Evolutionary conservation across 2,329 filamentous ascomycete species (phyloP), one percentile per base, ranked within the genome.

Genomic region (Sporothrix euskadiensis): DNA sequence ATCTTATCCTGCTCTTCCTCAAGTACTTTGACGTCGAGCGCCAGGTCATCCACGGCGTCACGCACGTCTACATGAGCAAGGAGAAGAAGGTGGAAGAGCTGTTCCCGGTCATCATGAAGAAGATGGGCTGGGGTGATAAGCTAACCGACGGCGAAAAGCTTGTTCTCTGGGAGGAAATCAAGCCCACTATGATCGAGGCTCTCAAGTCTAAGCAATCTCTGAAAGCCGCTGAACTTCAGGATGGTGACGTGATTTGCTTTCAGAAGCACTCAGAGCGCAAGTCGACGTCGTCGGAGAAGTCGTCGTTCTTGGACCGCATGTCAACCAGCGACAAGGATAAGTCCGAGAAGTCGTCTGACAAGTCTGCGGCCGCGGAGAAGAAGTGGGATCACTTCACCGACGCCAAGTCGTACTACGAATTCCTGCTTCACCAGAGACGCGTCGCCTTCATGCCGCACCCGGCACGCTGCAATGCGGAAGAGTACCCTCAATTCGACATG

Each of bases 211-310:
- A 97, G 83, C 90, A 94, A 79, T 94, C 94, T 0, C 87, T 99
- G 74, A 92, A 94, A 77, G 90, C 93, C 74, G 96, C 96, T 1
- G 97, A 99, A 81, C 92, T 99, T 32, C 95, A 98, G 80, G 95
- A 99, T 78, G 96, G 96, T 68, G 96, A 99, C 79, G 97, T 99
- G 77, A 90, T 99, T 73, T 97, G 94, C 80, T 98, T 98, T 83
- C 96, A 99, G 81, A 88, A 89, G 74, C 84, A 87, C 35, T 83
- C 80, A 0, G 87, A 88, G 65, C 82, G 82, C 52, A 81, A 80
- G 65, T 77, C 83, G 41, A 44, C 41, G 16, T 80, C 81, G 1
- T 81, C 81, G 54, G 83, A 84, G 22, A 47, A n/a, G 35, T 61
- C 56, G 44, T 73, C 54, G 16, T 83, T 81, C 32, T 32, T 54